phyloP scores from a whole-genome alignment of 2,329 filamentous ascomycete species.

The Scedosporium aurantiacum region DNA sequence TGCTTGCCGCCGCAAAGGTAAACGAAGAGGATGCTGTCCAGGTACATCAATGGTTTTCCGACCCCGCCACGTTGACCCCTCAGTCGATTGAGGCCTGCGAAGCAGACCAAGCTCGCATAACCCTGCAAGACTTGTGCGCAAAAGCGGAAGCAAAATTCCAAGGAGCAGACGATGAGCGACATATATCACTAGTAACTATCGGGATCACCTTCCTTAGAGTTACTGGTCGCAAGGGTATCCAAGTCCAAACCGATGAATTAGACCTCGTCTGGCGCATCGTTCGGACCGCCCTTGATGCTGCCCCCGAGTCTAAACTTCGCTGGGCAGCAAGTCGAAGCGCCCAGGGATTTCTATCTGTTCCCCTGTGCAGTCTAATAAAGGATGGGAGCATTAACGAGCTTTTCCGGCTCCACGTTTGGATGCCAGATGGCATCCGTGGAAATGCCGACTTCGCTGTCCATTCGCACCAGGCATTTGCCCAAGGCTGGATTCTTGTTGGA shows the following conservation, averaged over 20 bases:
- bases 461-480: constrained; percentile 22
- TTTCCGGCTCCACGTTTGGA: constrained; percentile 23
- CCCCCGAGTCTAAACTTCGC: not conserved
- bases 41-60: not conserved
- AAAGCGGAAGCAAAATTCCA: not conserved
- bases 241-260: not conserved
- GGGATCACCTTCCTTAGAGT: not conserved
- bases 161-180: not conserved
- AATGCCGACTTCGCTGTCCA: constrained; percentile 18
- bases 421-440: constrained; percentile 20
- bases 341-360: constrained; percentile 22
- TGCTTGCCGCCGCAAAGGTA: not conserved
- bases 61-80: not conserved
- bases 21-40: not conserved
- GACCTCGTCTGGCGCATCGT: not conserved
- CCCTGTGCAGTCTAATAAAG: constrained; percentile 21
- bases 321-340: constrained; percentile 16
- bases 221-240: not conserved
- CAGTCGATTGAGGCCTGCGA: not conserved
- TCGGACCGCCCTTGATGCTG: not conserved
- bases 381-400: constrained; percentile 22
- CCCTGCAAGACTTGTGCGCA: not conserved
- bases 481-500: constrained; percentile 26
- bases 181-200: not conserved
- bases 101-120: not conserved